Evolutionary conservation across 2,329 filamentous ascomycete genomes (phyloP), one percentile per base, ranked within the genome.

Genomic region (Aspergillus phoenicis): DNA sequence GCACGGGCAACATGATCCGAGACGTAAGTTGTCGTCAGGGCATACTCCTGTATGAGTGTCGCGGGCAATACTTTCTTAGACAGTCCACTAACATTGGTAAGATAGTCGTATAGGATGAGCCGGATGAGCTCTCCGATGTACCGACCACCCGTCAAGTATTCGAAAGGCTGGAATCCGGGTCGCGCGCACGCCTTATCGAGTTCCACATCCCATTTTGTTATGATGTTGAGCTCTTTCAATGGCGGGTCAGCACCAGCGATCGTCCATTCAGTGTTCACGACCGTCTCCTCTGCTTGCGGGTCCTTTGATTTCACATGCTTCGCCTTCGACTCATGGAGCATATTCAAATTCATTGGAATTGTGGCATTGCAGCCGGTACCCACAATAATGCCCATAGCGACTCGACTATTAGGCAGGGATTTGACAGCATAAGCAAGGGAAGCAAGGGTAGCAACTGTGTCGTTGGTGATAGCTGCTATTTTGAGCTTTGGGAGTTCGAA

Each of bases 211-310:
- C 91, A 94, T 38, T 78, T 78, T 8, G 85, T 93, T 55, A 91
- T 85, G 52, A 93, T 82, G 11, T 73, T 67, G 22, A 79, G 69
- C 24, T 87, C 82, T 24, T 83, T 80, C 57, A 94, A 78, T 0
- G 91, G 89, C 6, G 83, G 80, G n/a, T 87, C 87, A 2, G 90
- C 87, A 6, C 91, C 91, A 26, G 88, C 88, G 68, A 95, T 92
- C 55, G 89, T 91, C 89, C 90, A 93, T 76, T 95, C 91, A 0
- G 91, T 94, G 71, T 94, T 94, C 64, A 94, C 87, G 4, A 91
- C 85, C 13, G 93, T 88, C 66, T 86, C 88, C n/a, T 84, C 79
- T 6, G 89, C 82, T 11, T 81, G 77, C 1, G 80, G 73, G 59
- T 77, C 74, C 63, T 77, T 77, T 13, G 77, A 82, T 15, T 81